Base-by-base conservation (phyloP, 73 alveolate species). In the Paramecium sonneborni region DNA sequence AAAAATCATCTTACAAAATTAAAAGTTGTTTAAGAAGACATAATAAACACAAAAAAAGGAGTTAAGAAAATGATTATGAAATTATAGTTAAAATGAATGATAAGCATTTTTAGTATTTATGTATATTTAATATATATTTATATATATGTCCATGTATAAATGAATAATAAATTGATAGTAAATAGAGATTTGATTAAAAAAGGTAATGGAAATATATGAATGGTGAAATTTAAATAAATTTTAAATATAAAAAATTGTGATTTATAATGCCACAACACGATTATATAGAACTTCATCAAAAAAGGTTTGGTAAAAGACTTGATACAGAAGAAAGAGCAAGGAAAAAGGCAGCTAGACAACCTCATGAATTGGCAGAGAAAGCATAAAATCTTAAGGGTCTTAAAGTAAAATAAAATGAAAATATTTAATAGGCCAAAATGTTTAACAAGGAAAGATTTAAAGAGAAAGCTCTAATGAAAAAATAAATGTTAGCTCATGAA, bases 391-490 rank as follows among this genome's bases (percentile, higher is more conserved):
- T 98, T 34, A 68, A 93, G 76, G 99, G 99, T 26, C 92, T 98
- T 74, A 97, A 98, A 93, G 86, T 72, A 72, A 72, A 9, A 12
- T 32, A 5, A 37, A 3, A 28, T 38, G 32, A 35, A 28, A 14
- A 72, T 72, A 20, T 15, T 15, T 18, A 6, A 52, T 5, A 72
- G 86, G 99, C 99, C 28, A 98, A 98, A 95, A 96, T 98, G 37
- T 97, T 92, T 93, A 95, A 97, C 70, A 95, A 98, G 95, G 96
- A 98, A 85, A 79, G 99, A 82, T 98, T 96, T 92, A 98, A 98
- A 95, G 99, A 98, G 95, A 98, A 98, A 92, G 99, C 96, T 18
- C 95, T 96, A 90, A 97, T 98, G 99, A 96, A 95, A 94, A 98
- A 97, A 89, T 94, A 93, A 76, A 94, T 98, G 92, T 95, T 97